phyloP scores from a whole-genome alignment of 2,329 filamentous ascomycete genomes.

The Periglandula ipomoeae region DNA sequence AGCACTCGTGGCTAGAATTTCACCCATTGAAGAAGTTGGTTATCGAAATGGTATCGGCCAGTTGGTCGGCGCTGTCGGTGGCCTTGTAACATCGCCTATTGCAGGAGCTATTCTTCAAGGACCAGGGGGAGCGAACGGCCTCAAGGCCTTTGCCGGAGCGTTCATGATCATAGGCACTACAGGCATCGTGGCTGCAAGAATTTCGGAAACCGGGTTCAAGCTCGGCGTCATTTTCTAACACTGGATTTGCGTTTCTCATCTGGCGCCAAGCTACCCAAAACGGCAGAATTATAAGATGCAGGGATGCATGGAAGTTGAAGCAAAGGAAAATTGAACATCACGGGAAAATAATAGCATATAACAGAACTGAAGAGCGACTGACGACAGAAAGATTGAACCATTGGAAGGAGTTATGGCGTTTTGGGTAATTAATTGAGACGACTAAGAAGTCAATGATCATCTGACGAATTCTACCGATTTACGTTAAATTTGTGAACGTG shows the following conservation, averaged over 20 bases:
- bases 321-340: too few relatives aligned
- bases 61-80: slow-evolving; percentile 11
- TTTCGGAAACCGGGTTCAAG: slow-evolving; percentile 11
- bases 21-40: slow-evolving; percentile 43
- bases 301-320: too few relatives aligned
- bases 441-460: too few relatives aligned
- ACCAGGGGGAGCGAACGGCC: slow-evolving; percentile 8
- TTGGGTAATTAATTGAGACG: too few relatives aligned
- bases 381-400: too few relatives aligned
- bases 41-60: slow-evolving; percentile 36
- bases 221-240: slow-evolving; percentile 9
- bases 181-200: slow-evolving; percentile 9
- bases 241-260: too few relatives aligned
- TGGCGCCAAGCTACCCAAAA: too few relatives aligned
- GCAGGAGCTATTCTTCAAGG: slow-evolving; percentile 13
- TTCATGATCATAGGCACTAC: slow-evolving; percentile 13
- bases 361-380: too few relatives aligned
- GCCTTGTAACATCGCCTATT: slow-evolving; percentile 13
- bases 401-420: too few relatives aligned
- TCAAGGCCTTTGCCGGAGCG: slow-evolving; percentile 12
- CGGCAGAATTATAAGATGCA: too few relatives aligned
- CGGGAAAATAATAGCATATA: too few relatives aligned
- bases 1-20: slow-evolving; percentile 33
- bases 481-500: background rate
- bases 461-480: too few relatives aligned